Percentiles rank a stretch among this genome's conserved stretches.
Evolutionary conservation across 2,329 filamentous ascomycete genomes (phyloP).

Genomic region (Nemania sp.): DNA sequence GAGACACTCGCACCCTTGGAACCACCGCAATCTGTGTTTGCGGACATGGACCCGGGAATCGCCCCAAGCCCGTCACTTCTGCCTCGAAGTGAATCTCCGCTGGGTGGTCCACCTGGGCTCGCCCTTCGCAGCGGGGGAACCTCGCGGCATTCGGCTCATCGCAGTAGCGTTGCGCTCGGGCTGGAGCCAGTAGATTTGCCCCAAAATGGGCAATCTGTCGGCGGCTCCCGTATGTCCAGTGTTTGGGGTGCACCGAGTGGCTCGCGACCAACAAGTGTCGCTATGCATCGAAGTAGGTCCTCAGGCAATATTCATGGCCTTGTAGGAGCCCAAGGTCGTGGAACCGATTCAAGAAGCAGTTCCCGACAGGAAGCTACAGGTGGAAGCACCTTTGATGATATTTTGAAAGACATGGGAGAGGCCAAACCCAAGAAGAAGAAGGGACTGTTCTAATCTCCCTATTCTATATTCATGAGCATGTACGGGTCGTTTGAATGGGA

Average conservation of each 20-base stretch:
- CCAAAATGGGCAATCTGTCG: slow-evolving; percentile 23
- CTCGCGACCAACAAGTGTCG: slow-evolving; percentile 33
- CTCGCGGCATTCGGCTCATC: slow-evolving; percentile 36
- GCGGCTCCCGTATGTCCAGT: slow-evolving; percentile 36
- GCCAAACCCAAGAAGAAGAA: slow-evolving; percentile 43
- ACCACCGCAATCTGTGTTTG: slow-evolving; percentile 41
- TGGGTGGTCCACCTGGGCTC: slow-evolving; percentile 33
- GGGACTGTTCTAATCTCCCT: slow-evolving; percentile 40
- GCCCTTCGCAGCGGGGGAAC: slow-evolving; percentile 35
- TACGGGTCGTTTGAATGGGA: slow-evolving; percentile 1
- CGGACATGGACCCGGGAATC: slow-evolving; percentile 37
- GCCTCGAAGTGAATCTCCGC: slow-evolving; percentile 39
- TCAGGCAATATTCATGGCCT: slow-evolving; percentile 39
- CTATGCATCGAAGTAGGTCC: slow-evolving; percentile 40
- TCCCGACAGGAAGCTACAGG: slow-evolving; percentile 37
- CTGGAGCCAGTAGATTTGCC: slow-evolving; percentile 40
- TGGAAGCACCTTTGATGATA: slow-evolving; percentile 44
- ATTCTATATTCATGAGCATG: too few species aligned
- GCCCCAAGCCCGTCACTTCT: slow-evolving; percentile 30
- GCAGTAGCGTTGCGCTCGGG: slow-evolving; percentile 41
- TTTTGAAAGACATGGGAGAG: slow-evolving; percentile 40
- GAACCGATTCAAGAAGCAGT: slow-evolving; percentile 33
- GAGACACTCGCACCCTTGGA: slow-evolving; percentile 36
- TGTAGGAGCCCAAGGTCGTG: slow-evolving; percentile 28
- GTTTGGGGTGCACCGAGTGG: slow-evolving; percentile 33